These are phyloP conservation scores for Lanzia echinophila DNA, from an alignment of 2,329 filamentous ascomycete species.

Conservation along the genomic window DNA sequence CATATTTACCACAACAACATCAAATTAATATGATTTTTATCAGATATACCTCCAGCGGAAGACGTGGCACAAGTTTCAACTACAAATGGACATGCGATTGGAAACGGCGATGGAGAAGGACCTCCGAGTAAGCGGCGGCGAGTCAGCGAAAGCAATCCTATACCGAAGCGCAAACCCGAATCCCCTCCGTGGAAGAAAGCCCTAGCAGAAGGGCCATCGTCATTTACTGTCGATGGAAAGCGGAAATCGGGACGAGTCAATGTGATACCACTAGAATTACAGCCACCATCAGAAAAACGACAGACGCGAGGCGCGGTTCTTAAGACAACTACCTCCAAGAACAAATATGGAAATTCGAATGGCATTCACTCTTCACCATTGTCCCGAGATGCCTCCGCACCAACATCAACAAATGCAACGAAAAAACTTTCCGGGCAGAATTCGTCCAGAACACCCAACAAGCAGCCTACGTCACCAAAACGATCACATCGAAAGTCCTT, in stretches of 20 bases:
- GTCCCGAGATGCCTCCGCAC: conserved; percentile 15
- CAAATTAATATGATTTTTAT: conserved; percentile 13
- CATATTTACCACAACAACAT: background rate
- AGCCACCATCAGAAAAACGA: conserved; percentile 44
- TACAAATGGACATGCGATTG: conserved; percentile 28
- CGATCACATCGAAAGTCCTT: conserved; percentile 25
- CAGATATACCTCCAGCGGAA: conserved; percentile 21
- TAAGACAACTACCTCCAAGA: conserved; percentile 24
- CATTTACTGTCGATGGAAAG: conserved; percentile 68
- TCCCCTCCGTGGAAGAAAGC: conserved; percentile 94
- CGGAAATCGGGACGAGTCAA: conserved; percentile 62
- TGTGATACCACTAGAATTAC: conserved; percentile 45
- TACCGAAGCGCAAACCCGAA: conserved; percentile 45
- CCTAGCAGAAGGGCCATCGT: conserved; percentile 78
- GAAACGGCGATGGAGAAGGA: conserved; percentile 34
- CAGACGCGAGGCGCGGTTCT: conserved; percentile 43
- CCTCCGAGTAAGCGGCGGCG: conserved; percentile 61
- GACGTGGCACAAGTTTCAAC: conserved; percentile 19
- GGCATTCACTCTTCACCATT: conserved; percentile 15
- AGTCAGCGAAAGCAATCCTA: conserved; percentile 41
- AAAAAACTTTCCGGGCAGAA: conserved; percentile 16
- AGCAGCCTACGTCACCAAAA: conserved; percentile 24
- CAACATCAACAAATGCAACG: conserved; percentile 18
- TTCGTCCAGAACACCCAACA: conserved; percentile 18
- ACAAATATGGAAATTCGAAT: conserved; percentile 22